Base-by-base conservation (phyloP, 495 filamentous ascomycete genomes). In the Usnea hakonensis region DNA sequence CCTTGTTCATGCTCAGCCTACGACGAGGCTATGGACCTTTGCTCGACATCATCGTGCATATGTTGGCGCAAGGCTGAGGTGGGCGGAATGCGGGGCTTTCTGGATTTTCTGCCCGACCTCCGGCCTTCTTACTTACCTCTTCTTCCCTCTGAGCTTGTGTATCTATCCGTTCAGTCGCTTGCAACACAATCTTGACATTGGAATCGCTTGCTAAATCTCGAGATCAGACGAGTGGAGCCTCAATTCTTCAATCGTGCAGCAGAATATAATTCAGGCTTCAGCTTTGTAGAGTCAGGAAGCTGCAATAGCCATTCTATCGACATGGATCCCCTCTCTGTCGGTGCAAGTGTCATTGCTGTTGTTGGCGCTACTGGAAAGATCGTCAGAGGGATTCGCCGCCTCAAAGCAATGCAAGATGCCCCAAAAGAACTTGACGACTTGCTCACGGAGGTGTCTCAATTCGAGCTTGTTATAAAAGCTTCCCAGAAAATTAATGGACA, bases 311-410 rank as follows among this genome's bases (percentile, higher is more conserved):
- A 5, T 14, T 23, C 10, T 11, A 5, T 13, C 44, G 3, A 17
- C 37, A 55, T 61, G 59, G 59, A 61, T 5, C 59, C 48, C 32
- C 37, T 55, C 36, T 61, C 59, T 9, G 30, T 35, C 14, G 48
- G 28, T 17, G 48, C 59, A 35, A 55, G 59, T 33, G 40, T 55
- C 28, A 53, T 61, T n/a, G 32, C 59, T 2, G 38, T 61, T 14
- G 36, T 61, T 33, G 35, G 59, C 59, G 36, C 59, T 26, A 48
- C 36, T 43, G 36, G 28, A 11, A 61, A 54, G 46, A 36, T 38
- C 38, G 21, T 37, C 23, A 37, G 55, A 38, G 59, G 50, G 10
- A 46, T 55, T 11, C 36, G 32, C 11, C 23, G 19, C 19, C 48
- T 61, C 1, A 54, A 55, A n/a, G 17, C 48, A 5, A 14, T 61